Conservation (phyloP, 2,329 filamentous ascomycete species). For the Monilinia polystroma region DNA sequence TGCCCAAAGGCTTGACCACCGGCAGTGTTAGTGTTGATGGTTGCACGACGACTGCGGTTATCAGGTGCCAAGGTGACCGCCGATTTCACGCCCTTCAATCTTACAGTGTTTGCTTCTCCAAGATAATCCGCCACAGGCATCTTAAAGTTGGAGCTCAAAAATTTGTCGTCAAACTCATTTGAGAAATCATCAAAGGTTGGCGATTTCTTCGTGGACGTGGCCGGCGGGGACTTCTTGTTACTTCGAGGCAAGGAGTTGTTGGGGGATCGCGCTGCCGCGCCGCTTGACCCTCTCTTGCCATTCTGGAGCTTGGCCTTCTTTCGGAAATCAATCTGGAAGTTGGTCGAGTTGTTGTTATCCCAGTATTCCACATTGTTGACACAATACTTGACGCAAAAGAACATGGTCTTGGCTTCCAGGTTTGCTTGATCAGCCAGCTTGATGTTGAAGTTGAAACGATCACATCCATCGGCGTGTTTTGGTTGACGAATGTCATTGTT, state of each 20-base stretch:
- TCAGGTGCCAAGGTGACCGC: conserved; percentile 52
- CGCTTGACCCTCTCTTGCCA: conserved; percentile 54
- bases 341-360: conserved; percentile 87
- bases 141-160: conserved; percentile 53
- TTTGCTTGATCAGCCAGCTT: conserved; percentile 89
- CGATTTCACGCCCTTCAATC: conserved; percentile 69
- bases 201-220: conserved; percentile 50
- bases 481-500: conserved; percentile 72
- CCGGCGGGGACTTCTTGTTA: conserved; percentile 53
- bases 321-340: conserved; percentile 92
- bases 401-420: conserved; percentile 87
- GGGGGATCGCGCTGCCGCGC: conserved; percentile 50
- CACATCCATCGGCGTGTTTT: conserved; percentile 65
- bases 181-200: conserved; percentile 66
- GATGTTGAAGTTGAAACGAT: conserved; percentile 93
- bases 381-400: conserved; percentile 85
- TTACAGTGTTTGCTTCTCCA: conserved; percentile 57
- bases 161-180: conserved; percentile 48
- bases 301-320: conserved; percentile 69
- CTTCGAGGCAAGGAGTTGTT: conserved; percentile 65
- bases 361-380: conserved; percentile 85
- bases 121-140: conserved; percentile 62
- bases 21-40: conserved; percentile 44
- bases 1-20: conserved; percentile 80
- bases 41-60: conserved; percentile 42